Evolutionary conservation across 2,329 filamentous ascomycete genomes (phyloP).

Genomic region (Phaeophleospora eucalypticola): DNA sequence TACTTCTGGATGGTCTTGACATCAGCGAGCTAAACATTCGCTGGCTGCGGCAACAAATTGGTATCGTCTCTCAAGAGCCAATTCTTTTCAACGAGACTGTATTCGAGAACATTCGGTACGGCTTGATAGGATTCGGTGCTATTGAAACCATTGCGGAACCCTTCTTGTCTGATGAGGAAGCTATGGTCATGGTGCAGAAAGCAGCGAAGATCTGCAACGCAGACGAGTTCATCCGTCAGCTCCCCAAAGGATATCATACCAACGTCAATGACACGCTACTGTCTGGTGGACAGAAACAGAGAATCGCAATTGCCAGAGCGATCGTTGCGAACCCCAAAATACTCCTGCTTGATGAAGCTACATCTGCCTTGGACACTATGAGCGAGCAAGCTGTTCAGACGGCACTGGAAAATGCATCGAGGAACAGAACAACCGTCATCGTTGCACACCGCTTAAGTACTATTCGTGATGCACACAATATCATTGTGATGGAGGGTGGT

Average conservation of each 20-base stretch:
- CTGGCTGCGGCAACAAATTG: slow-evolving; percentile 30
- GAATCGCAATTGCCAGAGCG: slow-evolving; percentile 30
- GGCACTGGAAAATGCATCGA: slow-evolving; percentile 21
- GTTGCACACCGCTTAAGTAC: slow-evolving; percentile 44
- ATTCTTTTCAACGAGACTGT: slow-evolving; percentile 28
- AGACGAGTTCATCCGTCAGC: slow-evolving; percentile 33
- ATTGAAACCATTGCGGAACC: neutral
- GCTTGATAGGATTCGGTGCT: slow-evolving; percentile 22
- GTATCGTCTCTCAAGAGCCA: slow-evolving; percentile 31
- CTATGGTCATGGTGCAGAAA: slow-evolving; percentile 25
- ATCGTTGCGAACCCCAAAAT: slow-evolving; percentile 29
- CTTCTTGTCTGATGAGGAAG: neutral
- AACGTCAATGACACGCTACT: slow-evolving; percentile 18
- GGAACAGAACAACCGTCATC: slow-evolving; percentile 36
- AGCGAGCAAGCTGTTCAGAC: slow-evolving; percentile 26
- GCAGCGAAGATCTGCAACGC: slow-evolving; percentile 31
- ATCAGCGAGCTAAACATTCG: slow-evolving; percentile 24
- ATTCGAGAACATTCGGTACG: slow-evolving; percentile 29
- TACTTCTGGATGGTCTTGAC: slow-evolving; percentile 29
- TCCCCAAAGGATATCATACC: slow-evolving; percentile 28
- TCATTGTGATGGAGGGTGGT: slow-evolving; percentile 37
- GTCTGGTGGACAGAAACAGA: slow-evolving; percentile 29
- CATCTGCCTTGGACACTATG: slow-evolving; percentile 27
- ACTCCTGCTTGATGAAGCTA: slow-evolving; percentile 31
- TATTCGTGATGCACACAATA: slow-evolving; percentile 39